These are phyloP conservation scores for Striga hermonthica DNA, from an alignment of 305 asterid species.

Conservation along the genomic window DNA sequence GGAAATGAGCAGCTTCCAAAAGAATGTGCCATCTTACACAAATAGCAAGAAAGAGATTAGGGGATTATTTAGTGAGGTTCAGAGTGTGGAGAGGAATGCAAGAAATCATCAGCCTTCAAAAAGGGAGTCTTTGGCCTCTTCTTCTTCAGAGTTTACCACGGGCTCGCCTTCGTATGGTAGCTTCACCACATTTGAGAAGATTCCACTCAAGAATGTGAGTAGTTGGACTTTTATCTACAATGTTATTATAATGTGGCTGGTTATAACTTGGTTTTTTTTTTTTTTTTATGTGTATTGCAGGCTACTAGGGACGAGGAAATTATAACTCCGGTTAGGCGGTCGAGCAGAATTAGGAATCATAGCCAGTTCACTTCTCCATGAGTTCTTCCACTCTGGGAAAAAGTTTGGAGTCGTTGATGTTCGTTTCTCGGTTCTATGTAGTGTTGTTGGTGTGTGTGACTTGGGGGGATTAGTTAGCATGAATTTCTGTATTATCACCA, in stretches of 20 bases:
- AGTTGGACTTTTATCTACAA: background rate
- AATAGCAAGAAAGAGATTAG: constrained; percentile 27
- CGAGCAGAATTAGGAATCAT: constrained; percentile 64
- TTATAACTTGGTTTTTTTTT: background rate
- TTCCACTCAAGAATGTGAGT: constrained; percentile 65
- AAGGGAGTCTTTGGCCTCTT: constrained; percentile 64
- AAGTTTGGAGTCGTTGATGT: background rate
- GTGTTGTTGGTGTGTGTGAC: background rate
- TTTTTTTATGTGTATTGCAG: constrained; percentile 35
- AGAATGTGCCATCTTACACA: constrained; percentile 29
- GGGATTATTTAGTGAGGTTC: constrained; percentile 41
- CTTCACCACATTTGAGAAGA: constrained; percentile 86
- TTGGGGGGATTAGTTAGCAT: background rate
- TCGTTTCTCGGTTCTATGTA: background rate
- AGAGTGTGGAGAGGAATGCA: constrained; percentile 44
- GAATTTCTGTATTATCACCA: no score
- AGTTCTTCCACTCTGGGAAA: background rate
- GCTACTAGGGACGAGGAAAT: constrained; percentile 63
- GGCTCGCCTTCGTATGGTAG: constrained; percentile 80
- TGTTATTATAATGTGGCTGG: background rate
- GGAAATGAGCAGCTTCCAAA: constrained; percentile 67
- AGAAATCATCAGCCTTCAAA: constrained; percentile 30
- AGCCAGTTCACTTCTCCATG: constrained; percentile 36
- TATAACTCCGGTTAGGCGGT: constrained; percentile 85
- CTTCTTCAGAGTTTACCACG: constrained; percentile 42